Evolutionary conservation across 2,329 filamentous ascomycete species (phyloP), one percentile per base, ranked within the genome.

Genomic region (Aspergillus piperis): DNA sequence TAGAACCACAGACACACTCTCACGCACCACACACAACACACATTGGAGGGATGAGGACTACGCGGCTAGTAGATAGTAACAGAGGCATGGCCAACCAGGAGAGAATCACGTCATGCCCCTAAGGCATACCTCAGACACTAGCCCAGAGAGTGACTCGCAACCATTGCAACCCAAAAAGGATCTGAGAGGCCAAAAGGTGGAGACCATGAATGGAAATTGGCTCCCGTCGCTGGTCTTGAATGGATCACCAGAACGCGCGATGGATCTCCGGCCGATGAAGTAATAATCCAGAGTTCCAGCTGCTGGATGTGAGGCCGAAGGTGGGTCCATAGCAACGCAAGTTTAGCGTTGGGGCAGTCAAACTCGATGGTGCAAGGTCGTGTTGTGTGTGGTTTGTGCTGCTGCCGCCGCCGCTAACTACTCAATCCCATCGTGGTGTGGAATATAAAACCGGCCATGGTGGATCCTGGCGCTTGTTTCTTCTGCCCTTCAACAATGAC

Each of bases 21-120:
- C 27, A 30, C 27, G 27, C 23, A 25, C 8, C 30, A 32, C 30
- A 32, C 30, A 32, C 30, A 32, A 30, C 30, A 36, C 30, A 36
- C 27, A 7, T 8, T 30, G 27, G 27, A 30, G 27, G 32, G 32
- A 36, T 36, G 32, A 51, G 19, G 23, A 41, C 39, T 59, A 54
- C 38, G 57, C 57, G 50, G 38, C 57, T 54, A 52, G 13, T 32
- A 56, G 36, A 23, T 39, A 52, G 27, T 32, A 32, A 47, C 4
- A 21, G 42, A 39, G 51, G 51, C 23, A 52, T 23, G 25, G 27
- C 25, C 48, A 54, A 36, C 54, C 30, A 52, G 32, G 10, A 30
- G 39, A 13, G 27, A 41, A 62, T 60, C 60, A 62, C 57, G 57
- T 62, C 57, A 62, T 58, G 50, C 42, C 41, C 59, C 55, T 54